Base-by-base conservation (phyloP, 257 asterid genomes). In the Orobanche coerulescens region DNA sequence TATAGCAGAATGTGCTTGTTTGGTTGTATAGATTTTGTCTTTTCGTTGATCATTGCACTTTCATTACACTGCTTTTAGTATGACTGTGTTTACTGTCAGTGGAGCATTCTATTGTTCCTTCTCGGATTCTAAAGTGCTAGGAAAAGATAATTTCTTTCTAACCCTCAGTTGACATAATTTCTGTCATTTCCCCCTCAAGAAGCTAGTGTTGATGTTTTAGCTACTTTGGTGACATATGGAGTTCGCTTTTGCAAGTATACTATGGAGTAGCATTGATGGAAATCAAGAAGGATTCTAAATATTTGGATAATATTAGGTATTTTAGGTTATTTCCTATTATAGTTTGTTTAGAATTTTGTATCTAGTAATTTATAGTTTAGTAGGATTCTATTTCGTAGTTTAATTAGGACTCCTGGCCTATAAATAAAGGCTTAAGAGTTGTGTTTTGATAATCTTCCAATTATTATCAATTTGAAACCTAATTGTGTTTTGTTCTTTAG, bases 151-250 rank as follows among this genome's bases (percentile, higher is more conserved):
- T 31, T n/a, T n/a, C n/a, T n/a, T 30, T 30, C 36, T 30, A 30
- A n/a, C 16, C 16, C 42, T 67, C 34, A 48, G 44, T 67, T 50
- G 18, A 7, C 30, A 61, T 33, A n/a, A 25, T 13, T 65, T 64
- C 11, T 37, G 54, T 62, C 26, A n/a, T 18, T 14, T 11, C 58
- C 18, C 5, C 64, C 36, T 42, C 4, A 19, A 15, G 36, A 65
- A 42, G 2, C 43, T 52, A 9, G 56, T 31, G 49, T 51, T 31
- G 39, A 40, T 12, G 15, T 28, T 25, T 37, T 37, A 30, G 36
- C 7, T 30, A 37, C 44, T 37, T 37, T 37, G 44, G 44, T 8
- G 1, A 37, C 44, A 37, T 37, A 37, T 1, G 44, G 44, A 37
- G 8, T 18, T 23, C 23, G 19, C 18, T 48, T 37, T 37, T 19